These are phyloP conservation scores for Tylopilus plumbeoviolaceoides DNA, from an alignment of 768 basidiomycete genomes.

Conservation along the genomic window DNA sequence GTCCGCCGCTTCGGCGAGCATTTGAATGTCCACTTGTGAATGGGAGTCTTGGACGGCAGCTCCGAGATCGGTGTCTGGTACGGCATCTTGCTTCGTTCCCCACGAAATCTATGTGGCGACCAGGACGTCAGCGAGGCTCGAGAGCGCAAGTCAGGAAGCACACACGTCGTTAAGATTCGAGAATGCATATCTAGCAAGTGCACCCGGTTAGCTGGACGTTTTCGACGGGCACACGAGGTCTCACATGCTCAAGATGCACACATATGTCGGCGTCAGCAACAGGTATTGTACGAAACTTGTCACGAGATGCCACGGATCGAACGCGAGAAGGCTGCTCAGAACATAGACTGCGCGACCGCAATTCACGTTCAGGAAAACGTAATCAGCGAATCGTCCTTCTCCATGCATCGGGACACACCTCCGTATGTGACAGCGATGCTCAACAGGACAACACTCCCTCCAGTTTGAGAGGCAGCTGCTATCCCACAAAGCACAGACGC, in stretches of 20 bases:
- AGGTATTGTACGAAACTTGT: constrained; percentile 90
- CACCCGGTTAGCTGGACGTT: constrained; percentile 18
- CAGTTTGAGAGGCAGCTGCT: constrained; percentile 63
- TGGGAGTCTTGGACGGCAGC: constrained; percentile 76
- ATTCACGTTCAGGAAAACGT: not conserved
- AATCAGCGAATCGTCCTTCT: not conserved
- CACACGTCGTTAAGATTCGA: constrained; percentile 79
- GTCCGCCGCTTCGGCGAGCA: constrained; percentile 77
- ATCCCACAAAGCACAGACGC: constrained; percentile 81
- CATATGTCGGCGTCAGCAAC: constrained; percentile 77
- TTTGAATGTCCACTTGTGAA: constrained; percentile 83
- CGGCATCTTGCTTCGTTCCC: constrained; percentile 92
- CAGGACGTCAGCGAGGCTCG: constrained; percentile 6
- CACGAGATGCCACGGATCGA: constrained; percentile 96
- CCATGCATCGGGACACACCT: constrained; percentile 36
- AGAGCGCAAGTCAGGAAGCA: constrained; percentile 6
- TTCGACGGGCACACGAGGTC: not conserved
- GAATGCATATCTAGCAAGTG: constrained; percentile 65
- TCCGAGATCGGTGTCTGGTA: constrained; percentile 73
- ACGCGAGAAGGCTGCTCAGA: constrained; percentile 71
- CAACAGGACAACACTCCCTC: constrained; percentile 71
- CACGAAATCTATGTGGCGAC: constrained; percentile 63
- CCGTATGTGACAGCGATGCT: constrained; percentile 87
- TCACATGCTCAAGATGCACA: constrained; percentile 75
- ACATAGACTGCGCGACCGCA: constrained; percentile 55